These are phyloP conservation scores for Chenopodium suecicum DNA, from an alignment of 148 eudicot genomes.

Conservation along the genomic window DNA sequence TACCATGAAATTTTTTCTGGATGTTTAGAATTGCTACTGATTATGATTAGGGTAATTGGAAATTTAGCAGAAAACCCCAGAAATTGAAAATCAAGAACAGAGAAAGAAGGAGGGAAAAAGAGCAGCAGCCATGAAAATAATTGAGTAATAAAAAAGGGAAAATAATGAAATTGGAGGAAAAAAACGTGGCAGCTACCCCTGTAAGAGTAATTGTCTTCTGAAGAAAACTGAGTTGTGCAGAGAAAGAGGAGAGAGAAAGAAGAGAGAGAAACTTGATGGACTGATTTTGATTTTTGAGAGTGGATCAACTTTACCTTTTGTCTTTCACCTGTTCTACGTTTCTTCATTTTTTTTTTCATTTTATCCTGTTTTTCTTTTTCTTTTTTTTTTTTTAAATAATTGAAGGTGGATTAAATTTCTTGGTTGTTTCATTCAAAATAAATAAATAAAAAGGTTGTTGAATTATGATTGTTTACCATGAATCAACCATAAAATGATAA, in stretches of 20 bases:
- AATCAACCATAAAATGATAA: too few relatives aligned
- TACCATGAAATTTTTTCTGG: background rate
- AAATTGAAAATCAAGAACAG: constrained; percentile 3
- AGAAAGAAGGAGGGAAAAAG: too few relatives aligned
- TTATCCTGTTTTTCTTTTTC: background rate
- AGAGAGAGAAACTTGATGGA: background rate
- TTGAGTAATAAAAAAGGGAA: background rate
- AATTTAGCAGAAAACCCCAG: background rate
- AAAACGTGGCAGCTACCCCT: constrained; percentile 7
- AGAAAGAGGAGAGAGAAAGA: background rate
- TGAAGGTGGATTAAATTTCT: background rate
- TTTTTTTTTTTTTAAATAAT: background rate
- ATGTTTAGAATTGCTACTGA: background rate
- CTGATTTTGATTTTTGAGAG: background rate
- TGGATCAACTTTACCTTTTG: constrained; percentile 18
- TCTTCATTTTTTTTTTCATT: background rate
- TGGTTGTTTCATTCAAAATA: too few relatives aligned
- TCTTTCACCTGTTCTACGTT: constrained; percentile 12
- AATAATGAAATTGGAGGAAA: background rate
- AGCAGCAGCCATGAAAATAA: background rate
- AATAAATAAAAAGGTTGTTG: too few relatives aligned
- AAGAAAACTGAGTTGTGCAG: background rate
- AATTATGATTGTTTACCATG: too few relatives aligned
- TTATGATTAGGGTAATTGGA: constrained; percentile 22
- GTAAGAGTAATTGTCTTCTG: background rate